Evolutionary conservation across 345 rosid species (phyloP).

Genomic region (Linum trigynum): DNA sequence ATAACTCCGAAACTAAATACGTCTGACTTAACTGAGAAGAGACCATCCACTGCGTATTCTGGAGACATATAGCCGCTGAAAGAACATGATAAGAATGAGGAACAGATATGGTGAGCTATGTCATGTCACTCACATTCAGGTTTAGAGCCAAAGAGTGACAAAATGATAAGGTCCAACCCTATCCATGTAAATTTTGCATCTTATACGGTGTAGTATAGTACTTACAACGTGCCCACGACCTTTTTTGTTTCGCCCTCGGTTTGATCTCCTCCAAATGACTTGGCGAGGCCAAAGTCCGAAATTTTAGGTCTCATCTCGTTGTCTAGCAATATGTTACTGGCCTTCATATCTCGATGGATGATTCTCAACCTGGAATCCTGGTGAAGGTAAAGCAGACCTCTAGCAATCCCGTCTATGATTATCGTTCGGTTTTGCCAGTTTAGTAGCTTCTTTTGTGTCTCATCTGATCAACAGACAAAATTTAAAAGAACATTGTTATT

Average conservation of each 20-base stretch:
- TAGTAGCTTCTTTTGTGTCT: not conserved
- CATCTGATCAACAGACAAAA: not conserved
- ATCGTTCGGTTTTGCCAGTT: not conserved
- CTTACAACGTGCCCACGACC: slow-evolving; percentile 3
- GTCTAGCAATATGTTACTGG: not conserved
- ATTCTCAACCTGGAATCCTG: slow-evolving; percentile 4
- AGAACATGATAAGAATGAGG: not conserved
- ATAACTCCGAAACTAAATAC: slow-evolving; percentile 1
- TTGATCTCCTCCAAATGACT: not conserved
- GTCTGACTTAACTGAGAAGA: not conserved
- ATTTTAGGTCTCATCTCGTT: not conserved
- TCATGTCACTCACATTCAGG: too few species aligned
- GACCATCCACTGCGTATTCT: not conserved
- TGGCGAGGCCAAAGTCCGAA: slow-evolving; percentile 7
- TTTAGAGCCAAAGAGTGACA: too few species aligned
- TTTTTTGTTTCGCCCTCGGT: not conserved
- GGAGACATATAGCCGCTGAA: not conserved
- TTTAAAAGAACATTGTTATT: not conserved
- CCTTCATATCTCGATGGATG: not conserved
- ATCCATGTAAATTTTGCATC: too few species aligned
- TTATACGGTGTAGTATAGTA: not conserved
- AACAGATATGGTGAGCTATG: too few species aligned
- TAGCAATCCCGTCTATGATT: slow-evolving; percentile 5
- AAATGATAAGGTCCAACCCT: too few species aligned
- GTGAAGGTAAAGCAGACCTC: slow-evolving; percentile 3